phyloP scores from a whole-genome alignment of 345 rosid genomes.

The Kernera saxatilis region DNA sequence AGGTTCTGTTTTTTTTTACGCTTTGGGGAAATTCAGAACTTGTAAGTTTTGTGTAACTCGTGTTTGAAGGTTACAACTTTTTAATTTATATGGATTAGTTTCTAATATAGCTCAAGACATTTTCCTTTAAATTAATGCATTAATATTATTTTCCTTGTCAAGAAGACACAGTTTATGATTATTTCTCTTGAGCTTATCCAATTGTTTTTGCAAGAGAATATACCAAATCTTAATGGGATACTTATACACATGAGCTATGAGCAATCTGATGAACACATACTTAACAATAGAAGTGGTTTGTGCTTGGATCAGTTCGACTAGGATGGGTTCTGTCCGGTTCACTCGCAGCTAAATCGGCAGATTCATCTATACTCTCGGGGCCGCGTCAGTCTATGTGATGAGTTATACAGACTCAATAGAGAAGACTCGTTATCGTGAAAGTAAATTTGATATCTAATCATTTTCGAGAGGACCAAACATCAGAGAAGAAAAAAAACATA shows the following conservation, averaged over 20 bases:
- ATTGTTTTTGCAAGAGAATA: too few species aligned
- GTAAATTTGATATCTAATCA: background rate
- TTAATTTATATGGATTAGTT: background rate
- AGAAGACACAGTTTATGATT: background rate
- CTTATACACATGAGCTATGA: background rate
- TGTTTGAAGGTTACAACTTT: slow-evolving; percentile 13
- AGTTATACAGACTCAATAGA: too few species aligned
- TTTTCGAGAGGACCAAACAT: background rate
- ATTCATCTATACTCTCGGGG: background rate
- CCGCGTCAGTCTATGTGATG: background rate
- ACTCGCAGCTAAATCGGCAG: background rate
- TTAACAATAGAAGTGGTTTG: background rate
- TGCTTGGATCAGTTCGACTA: background rate
- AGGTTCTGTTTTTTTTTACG: background rate
- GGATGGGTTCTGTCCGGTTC: background rate
- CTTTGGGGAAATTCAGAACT: background rate
- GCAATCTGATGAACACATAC: background rate
- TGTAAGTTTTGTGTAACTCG: slow-evolving; percentile 2
- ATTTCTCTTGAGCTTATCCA: background rate
- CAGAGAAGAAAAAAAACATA: background rate
- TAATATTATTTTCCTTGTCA: background rate
- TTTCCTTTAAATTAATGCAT: background rate
- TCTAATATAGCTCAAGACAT: background rate
- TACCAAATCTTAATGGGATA: background rate
- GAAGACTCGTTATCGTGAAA: too few species aligned